These are phyloP conservation scores for Vigna angularis DNA, from an alignment of 306 rosid species.

Conservation along the genomic window DNA sequence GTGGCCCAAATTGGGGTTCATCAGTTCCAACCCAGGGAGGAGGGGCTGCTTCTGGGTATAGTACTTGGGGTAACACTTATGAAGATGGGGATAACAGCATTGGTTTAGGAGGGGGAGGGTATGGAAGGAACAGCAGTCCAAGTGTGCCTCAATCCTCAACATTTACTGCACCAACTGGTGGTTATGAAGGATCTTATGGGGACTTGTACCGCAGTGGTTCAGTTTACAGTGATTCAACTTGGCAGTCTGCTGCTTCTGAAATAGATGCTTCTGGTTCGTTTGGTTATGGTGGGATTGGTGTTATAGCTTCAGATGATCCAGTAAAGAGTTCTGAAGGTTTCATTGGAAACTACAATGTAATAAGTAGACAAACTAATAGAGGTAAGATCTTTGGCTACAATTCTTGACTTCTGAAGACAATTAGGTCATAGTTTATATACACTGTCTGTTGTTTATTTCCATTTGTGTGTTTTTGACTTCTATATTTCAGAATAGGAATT, in stretches of 20 bases:
- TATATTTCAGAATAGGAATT: constrained; percentile 4
- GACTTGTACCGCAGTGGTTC: constrained; percentile 65
- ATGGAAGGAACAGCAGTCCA: constrained; percentile 68
- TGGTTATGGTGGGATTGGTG: constrained; percentile 72
- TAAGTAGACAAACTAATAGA: constrained; percentile 86
- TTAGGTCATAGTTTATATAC: constrained; percentile 7
- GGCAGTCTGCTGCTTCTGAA: constrained; percentile 81
- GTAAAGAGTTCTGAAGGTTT: constrained; percentile 71
- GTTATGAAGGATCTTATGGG: constrained; percentile 78
- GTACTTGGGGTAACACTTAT: constrained; percentile 56
- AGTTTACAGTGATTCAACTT: constrained; percentile 70
- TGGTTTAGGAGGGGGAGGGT: constrained; percentile 68
- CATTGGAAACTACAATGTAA: constrained; percentile 75
- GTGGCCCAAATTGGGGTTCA: constrained; percentile 63
- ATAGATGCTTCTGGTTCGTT: constrained; percentile 73
- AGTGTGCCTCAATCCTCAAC: constrained; percentile 56
- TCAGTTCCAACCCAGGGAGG: constrained; percentile 59
- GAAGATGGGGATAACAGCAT: constrained; percentile 67
- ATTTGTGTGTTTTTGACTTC: constrained; percentile 13
- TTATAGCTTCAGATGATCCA: constrained; percentile 68
- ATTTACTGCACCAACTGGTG: constrained; percentile 59
- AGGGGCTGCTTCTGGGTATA: constrained; percentile 63
- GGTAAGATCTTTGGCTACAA: constrained; percentile 58
- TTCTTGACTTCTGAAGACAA: constrained; percentile 23
- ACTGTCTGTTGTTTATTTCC: constrained; percentile 21